Evolutionary conservation across 108 stramenopile genomes (phyloP).

Genomic region (Pseudonitzschia delicatissima): DNA sequence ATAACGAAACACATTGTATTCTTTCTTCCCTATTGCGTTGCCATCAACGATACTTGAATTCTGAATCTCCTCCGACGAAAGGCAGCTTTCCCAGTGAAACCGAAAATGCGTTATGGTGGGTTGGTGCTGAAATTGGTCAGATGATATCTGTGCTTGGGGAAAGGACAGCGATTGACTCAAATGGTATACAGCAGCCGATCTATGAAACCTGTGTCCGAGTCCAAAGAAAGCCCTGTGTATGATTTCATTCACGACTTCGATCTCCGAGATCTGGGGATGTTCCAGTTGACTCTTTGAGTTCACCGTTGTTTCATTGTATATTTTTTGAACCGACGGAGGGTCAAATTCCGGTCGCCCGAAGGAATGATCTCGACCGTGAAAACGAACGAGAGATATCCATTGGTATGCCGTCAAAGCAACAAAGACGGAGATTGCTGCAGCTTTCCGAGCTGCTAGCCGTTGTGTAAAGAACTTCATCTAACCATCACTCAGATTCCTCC

Average conservation of each 20-base stretch:
- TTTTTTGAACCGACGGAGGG: neutral
- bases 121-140: neutral
- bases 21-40: neutral
- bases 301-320: neutral
- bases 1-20: constrained; percentile 35
- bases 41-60: neutral
- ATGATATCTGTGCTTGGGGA: neutral
- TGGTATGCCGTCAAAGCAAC: neutral
- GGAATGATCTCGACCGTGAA: neutral
- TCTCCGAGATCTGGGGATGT: neutral
- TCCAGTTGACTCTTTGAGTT: neutral
- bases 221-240: constrained; percentile 45
- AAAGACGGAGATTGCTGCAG: neutral
- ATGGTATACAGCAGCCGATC: constrained; percentile 39
- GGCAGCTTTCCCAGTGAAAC: constrained; percentile 37
- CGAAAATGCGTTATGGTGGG: constrained; percentile 22
- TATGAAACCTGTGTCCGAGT: constrained; percentile 48
- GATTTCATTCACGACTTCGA: constrained; percentile 10
- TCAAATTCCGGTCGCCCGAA: too few species aligned
- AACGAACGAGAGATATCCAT: neutral
- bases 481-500: too few species aligned
- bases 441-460: neutral
- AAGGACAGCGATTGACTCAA: constrained; percentile 21
- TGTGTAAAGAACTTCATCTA: neutral
- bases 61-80: constrained; percentile 7